A percentile compares a stretch with the other conserved stretches of the same genome.
These are phyloP conservation scores for Leishmania braziliensis DNA, from an alignment of 208 protist species.

Conservation along the genomic window DNA sequence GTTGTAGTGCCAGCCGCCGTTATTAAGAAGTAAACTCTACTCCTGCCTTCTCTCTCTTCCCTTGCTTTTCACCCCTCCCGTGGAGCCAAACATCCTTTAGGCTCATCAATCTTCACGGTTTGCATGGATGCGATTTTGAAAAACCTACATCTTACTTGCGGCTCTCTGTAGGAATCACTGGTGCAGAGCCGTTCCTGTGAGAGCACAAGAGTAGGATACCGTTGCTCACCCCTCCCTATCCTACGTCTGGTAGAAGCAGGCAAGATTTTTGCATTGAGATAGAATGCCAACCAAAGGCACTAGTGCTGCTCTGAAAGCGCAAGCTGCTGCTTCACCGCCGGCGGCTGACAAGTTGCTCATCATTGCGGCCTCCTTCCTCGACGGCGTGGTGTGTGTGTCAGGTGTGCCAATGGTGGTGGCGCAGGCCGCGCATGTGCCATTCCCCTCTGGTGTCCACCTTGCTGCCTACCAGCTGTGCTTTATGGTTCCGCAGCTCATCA, in stretches of 20 bases:
- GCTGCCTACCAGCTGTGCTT: constrained; percentile 55
- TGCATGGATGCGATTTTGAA: background rate
- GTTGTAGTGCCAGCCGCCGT: background rate
- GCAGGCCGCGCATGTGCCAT: constrained; percentile 33
- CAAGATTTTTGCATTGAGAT: no score
- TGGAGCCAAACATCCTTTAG: background rate
- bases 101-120: background rate
- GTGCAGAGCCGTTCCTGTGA: background rate
- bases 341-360: constrained; percentile 15
- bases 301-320: background rate
- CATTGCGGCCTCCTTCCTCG: constrained; percentile 25
- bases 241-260: background rate
- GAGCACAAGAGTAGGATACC: background rate
- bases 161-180: background rate
- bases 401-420: constrained; percentile 38
- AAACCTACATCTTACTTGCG: background rate
- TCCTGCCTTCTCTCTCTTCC: background rate
- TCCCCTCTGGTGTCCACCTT: constrained; percentile 36
- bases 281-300: background rate
- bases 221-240: background rate
- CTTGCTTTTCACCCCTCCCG: background rate
- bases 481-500: constrained; percentile 58
- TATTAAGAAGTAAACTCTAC: background rate
- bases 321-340: background rate
- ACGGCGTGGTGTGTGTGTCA: constrained; percentile 38